Base-by-base conservation (phyloP, 441 rosid species). In the Pelargonium australe region DNA sequence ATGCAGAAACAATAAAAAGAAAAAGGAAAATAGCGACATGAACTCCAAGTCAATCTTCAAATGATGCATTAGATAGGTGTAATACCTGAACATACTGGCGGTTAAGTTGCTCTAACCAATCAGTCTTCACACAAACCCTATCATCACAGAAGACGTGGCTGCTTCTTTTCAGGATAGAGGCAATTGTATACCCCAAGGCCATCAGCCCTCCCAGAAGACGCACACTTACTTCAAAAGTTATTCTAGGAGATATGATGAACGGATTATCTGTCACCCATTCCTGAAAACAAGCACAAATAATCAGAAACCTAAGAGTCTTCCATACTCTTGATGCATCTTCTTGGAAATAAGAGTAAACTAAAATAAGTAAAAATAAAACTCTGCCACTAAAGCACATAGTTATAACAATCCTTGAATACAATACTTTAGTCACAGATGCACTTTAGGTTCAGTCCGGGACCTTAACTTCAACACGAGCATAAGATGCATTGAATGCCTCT, bases 231-330 rank as follows among this genome's bases (percentile, higher is more conserved):
- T 91, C 96, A 73, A 95, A 92, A 68, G 96, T 92, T 82, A 95
- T 95, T 79, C 99, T 86, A 7, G 99, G 99, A 66, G 99, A 95
- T 77, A 95, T 95, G 68, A 95, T 87, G 81, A 95, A 95, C n/a
- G 96, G 97, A 86, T 81, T 84, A 79, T 95, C 99, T 55, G 95
- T 92, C 75, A 92, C 97, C 98, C 98, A 95, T 74, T 92, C 99
- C 97, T 95, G 91, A 82, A 68, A 85, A 65, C 63, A 80, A 66
- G 45, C 68, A 68, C 66, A 23, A 73, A 28, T 71, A 64, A 47
- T 74, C 55, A 77, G 53, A 77, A 78, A 55, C 72, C 8, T 61
- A 19, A 63, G 73, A 63, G 37, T 66, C 61, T 23, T 61, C 28
- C 43, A 45, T 2, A 66, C 10, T 66, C 28, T n/a, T 41, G 41